Conservation (phyloP, 495 filamentous ascomycete genomes). For the Cudoniella acicularis region DNA sequence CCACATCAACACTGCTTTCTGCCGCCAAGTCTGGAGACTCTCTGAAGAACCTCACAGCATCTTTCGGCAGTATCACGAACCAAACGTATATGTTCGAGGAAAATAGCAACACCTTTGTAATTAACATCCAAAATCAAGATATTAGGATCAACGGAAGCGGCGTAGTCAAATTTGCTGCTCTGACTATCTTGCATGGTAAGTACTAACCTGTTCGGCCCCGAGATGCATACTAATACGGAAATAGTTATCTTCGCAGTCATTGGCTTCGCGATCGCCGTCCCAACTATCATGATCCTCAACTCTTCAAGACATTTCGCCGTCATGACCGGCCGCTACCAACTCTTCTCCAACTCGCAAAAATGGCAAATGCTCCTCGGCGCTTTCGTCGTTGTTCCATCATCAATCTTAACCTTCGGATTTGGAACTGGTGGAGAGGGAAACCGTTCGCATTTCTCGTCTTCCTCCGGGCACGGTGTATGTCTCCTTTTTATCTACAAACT, state of each 20-base stretch:
- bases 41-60: neutral
- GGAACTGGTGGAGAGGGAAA: neutral
- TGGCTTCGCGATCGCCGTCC: neutral
- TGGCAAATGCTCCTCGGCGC: neutral
- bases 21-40: neutral
- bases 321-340: neutral
- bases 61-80: neutral
- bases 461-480: neutral
- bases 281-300: neutral
- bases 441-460: neutral
- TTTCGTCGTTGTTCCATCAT: neutral
- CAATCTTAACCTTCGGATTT: neutral
- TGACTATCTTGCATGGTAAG: neutral
- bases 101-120: neutral
- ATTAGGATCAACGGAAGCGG: neutral
- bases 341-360: neutral
- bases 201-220: neutral
- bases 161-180: neutral
- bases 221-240: neutral
- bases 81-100: neutral
- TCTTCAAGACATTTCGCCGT: neutral
- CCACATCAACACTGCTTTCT: neutral
- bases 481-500: neutral
- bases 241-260: neutral
- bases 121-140: neutral